These are phyloP conservation scores for Camellia oleifera DNA, from an alignment of 179 eudicot species.

Conservation along the genomic window DNA sequence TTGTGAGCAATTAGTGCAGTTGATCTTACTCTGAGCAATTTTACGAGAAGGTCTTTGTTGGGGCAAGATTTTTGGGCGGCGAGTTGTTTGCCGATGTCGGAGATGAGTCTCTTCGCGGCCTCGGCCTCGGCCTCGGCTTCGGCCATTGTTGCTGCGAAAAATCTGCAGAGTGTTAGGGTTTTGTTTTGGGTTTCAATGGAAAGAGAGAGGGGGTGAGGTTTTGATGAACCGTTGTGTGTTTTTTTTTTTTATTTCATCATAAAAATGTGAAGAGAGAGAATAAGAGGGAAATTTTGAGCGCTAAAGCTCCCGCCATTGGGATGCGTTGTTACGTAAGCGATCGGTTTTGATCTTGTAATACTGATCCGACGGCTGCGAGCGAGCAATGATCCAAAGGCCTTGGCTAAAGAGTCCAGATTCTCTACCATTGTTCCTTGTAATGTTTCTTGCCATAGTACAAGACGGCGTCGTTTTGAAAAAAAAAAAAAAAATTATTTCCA, in stretches of 20 bases:
- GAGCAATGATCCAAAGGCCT: background rate
- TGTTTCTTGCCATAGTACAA: too few relatives aligned
- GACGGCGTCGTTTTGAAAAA: too few relatives aligned
- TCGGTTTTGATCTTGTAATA: background rate
- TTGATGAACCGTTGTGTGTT: background rate
- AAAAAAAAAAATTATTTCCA: too few relatives aligned
- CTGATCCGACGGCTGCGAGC: background rate
- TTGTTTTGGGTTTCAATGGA: background rate
- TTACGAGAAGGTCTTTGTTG: slow-evolving; percentile 60
- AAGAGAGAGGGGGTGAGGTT: background rate
- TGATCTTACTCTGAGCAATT: slow-evolving; percentile 49
- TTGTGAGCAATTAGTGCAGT: background rate
- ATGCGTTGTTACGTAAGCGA: background rate
- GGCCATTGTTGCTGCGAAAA: slow-evolving; percentile 17
- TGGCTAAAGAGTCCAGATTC: too few relatives aligned
- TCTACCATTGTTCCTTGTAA: too few relatives aligned
- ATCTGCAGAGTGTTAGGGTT: background rate
- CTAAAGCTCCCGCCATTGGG: background rate
- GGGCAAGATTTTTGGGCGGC: slow-evolving; percentile 47
- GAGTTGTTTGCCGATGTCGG: slow-evolving; percentile 61
- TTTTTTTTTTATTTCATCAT: background rate
- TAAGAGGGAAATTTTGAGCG: background rate
- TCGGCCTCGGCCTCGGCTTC: slow-evolving; percentile 30
- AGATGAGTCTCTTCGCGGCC: slow-evolving; percentile 33
- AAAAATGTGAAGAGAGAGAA: background rate